phyloP scores from a whole-genome alignment of 192 early-diverging fungal species.

The Entomortierella chlamydospora region DNA sequence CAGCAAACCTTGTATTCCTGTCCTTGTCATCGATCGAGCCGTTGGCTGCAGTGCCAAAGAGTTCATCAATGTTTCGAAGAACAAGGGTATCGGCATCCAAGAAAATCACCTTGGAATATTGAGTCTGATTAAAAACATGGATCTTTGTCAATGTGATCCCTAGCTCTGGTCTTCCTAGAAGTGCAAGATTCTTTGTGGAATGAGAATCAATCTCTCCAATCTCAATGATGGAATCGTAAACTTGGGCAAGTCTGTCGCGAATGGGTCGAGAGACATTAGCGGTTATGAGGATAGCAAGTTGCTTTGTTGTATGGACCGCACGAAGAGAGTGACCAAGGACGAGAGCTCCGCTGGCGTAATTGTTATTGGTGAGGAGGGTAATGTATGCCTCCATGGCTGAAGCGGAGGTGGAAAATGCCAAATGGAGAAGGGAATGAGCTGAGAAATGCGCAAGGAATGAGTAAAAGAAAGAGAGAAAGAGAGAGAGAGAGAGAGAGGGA shows the following conservation, averaged over 20 bases:
- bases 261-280: slow-evolving; percentile 64
- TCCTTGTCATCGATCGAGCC: slow-evolving; percentile 42
- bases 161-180: slow-evolving; percentile 93
- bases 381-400: slow-evolving; percentile 72
- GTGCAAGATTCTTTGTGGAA: slow-evolving; percentile 65
- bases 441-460: not conserved
- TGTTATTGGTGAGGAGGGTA: slow-evolving; percentile 89
- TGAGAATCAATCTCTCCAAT: slow-evolving; percentile 74
- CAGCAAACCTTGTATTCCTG: slow-evolving; percentile 73
- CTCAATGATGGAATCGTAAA: slow-evolving; percentile 79
- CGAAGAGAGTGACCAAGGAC: slow-evolving; percentile 83
- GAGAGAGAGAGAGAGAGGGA: slow-evolving; percentile 3
- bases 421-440: not conserved
- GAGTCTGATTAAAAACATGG: slow-evolving; percentile 82
- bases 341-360: slow-evolving; percentile 87
- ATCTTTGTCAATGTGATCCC: slow-evolving; percentile 92
- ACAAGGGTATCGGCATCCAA: slow-evolving; percentile 94
- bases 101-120: slow-evolving; percentile 78
- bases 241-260: slow-evolving; percentile 61
- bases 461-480: slow-evolving; percentile 1
- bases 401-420: not conserved
- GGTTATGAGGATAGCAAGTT: slow-evolving; percentile 79
- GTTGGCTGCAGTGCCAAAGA: slow-evolving; percentile 73
- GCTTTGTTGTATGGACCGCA: slow-evolving; percentile 67
- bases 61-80: slow-evolving; percentile 80